phyloP scores from a whole-genome alignment of 495 filamentous ascomycete species.

The Aspergillus cavernicola region DNA sequence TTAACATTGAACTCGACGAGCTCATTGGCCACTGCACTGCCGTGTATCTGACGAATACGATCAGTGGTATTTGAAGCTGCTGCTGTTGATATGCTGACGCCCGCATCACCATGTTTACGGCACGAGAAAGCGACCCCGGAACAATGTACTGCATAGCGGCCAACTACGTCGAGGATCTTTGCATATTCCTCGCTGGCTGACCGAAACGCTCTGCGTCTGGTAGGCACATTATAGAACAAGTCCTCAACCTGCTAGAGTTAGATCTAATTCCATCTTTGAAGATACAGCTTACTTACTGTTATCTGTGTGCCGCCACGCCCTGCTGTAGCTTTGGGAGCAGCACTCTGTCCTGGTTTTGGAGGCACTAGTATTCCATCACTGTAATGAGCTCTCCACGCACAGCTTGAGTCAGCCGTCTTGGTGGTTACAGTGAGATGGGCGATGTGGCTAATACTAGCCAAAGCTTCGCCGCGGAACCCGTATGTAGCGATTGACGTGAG shows the following conservation, averaged over 20 bases:
- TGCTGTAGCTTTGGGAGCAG: constrained; percentile 84
- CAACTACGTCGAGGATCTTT: constrained; percentile 94
- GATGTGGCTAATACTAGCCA: constrained; percentile 98
- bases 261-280: not conserved
- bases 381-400: constrained; percentile 87
- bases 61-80: constrained; percentile 67
- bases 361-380: constrained; percentile 78
- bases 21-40: constrained; percentile 82
- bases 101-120: constrained; percentile 91
- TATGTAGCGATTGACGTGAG: constrained; percentile 89
- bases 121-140: constrained; percentile 87
- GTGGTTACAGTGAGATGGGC: constrained; percentile 94
- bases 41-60: constrained; percentile 87
- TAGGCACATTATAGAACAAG: constrained; percentile 94
- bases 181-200: constrained; percentile 94
- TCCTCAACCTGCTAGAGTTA: constrained; percentile 69
- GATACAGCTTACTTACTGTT: constrained; percentile 53
- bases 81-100: constrained; percentile 74
- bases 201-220: constrained; percentile 81
- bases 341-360: constrained; percentile 84
- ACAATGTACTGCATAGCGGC: constrained; percentile 94
- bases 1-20: constrained; percentile 70
- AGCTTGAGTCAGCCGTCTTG: constrained; percentile 82
- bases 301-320: constrained; percentile 96
- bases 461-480: constrained; percentile 93